Evolutionary conservation across 1,284 basidiomycete species (phyloP).

Genomic region (Apiotrichum gracile): DNA sequence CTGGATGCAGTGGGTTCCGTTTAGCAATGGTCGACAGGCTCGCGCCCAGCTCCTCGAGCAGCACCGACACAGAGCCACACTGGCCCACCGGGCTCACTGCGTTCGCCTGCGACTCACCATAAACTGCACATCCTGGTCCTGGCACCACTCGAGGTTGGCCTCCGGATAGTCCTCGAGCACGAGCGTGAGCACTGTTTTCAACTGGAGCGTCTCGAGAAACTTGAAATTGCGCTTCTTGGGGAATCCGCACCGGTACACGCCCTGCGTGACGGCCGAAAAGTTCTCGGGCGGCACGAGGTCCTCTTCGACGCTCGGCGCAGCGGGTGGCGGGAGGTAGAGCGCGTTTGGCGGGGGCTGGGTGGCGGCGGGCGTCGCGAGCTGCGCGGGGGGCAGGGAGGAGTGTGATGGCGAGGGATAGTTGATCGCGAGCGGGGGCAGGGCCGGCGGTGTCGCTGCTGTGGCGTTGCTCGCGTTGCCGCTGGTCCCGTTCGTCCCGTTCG

Average conservation of each 20-base stretch:
- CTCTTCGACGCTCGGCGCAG: constrained; percentile 36
- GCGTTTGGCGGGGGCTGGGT: constrained; percentile 22
- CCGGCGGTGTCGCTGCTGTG: too few species aligned
- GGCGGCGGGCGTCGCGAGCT: not conserved
- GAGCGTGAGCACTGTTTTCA: constrained; percentile 54
- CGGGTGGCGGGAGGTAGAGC: constrained; percentile 43
- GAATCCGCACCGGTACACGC: constrained; percentile 52
- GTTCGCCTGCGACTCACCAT: constrained; percentile 26
- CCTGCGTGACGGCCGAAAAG: constrained; percentile 44
- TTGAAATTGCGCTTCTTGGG: constrained; percentile 53
- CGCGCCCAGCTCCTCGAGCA: too few species aligned
- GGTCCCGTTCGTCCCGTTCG: not conserved
- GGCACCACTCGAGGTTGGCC: constrained; percentile 50
- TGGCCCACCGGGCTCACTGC: not conserved
- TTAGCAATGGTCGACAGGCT: too few species aligned
- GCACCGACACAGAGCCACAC: too few species aligned
- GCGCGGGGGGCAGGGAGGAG: not conserved
- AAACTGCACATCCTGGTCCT: constrained; percentile 43
- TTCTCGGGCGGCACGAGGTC: constrained; percentile 46
- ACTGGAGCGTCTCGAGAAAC: constrained; percentile 51
- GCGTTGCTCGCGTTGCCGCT: not conserved
- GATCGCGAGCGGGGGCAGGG: too few species aligned
- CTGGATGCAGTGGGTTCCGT: too few species aligned
- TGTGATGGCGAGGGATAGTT: not conserved
- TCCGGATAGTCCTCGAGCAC: constrained; percentile 55